Base-by-base conservation (phyloP, 768 basidiomycete species). In the Amanita inopinata region DNA sequence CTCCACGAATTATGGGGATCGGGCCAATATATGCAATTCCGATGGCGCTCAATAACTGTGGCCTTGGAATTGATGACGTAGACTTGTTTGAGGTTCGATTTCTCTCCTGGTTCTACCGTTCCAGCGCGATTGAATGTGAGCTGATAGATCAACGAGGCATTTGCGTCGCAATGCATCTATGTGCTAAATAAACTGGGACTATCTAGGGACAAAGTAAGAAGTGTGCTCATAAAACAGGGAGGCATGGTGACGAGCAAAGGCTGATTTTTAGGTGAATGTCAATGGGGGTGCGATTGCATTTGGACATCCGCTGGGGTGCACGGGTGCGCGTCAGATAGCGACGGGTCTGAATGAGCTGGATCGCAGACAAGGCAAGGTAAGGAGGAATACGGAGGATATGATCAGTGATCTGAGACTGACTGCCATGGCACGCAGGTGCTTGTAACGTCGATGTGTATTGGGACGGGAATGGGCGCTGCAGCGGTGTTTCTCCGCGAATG, bases 401-500 rank as follows among this genome's bases (percentile, higher is more conserved):
- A 9, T 8, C 3, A 31, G 18, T 33, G 27, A 28, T 28, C 27
- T 28, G 27, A 34, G 42, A 36, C 31, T 3, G 10, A 22, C 8
- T 2, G 25, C 4, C 12, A 20, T 4, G 20, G n/a, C 15, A 4
- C 19, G 10, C 40, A 85, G 84, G 64, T 92, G 5, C 66, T 93
- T 34, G 73, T 89, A n/a, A 90, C 86, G 2, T 80, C 79, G 10
- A 92, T 92, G 88, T 92, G 89, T 54, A 81, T 93, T 41, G 79
- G 83, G 12, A 82, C 81, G 9, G 86, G 89, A n/a, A 90, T 90
- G 87, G 88, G 88, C n/a, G 89, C 87, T 6, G 86, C 84, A 14
- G 80, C 66, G 0, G 66, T 87, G 11, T 87, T 88, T 59, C 60
- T 86, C 2, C 65, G 72, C 38, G 82, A 84, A 43, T 60, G 54